Conservation (phyloP, 306 rosid genomes). For the Cicer chorassanicum region DNA sequence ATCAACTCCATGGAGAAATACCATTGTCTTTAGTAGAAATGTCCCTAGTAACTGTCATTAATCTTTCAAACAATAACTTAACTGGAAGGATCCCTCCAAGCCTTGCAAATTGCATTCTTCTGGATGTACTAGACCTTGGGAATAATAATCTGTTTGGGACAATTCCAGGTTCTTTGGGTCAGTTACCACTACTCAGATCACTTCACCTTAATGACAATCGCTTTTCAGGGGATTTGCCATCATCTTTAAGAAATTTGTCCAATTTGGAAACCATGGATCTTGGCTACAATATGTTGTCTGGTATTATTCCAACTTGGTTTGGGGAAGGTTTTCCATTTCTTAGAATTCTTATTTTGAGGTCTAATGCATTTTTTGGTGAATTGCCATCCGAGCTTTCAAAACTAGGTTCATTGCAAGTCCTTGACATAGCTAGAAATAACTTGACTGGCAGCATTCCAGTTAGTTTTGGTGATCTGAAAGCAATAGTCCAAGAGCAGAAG, state of each 20-base stretch:
- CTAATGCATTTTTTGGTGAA: constrained; percentile 53
- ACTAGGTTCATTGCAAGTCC: constrained; percentile 51
- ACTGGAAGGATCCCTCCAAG: constrained; percentile 48
- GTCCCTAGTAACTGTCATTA: constrained; percentile 16
- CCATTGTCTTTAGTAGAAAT: constrained; percentile 47
- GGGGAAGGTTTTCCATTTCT: constrained; percentile 39
- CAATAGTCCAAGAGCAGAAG: constrained; percentile 24
- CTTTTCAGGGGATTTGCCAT: constrained; percentile 49
- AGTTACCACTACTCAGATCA: constrained; percentile 38
- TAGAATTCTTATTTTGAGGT: constrained; percentile 50
- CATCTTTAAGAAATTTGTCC: constrained; percentile 47
- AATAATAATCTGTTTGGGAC: constrained; percentile 45
- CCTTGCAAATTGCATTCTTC: constrained; percentile 44
- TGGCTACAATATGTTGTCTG: constrained; percentile 46
- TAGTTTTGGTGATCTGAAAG: constrained; percentile 46
- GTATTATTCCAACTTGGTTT: constrained; percentile 51
- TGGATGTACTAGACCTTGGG: constrained; percentile 49
- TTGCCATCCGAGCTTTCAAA: constrained; percentile 43
- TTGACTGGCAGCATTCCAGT: constrained; percentile 51
- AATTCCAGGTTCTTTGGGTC: constrained; percentile 49
- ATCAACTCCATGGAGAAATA: constrained; percentile 50
- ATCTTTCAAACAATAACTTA: constrained; percentile 54
- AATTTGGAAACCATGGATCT: constrained; percentile 53
- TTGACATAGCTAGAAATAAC: constrained; percentile 53
- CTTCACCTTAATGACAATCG: constrained; percentile 48